phyloP scores from a whole-genome alignment of 2,329 filamentous ascomycete species.

The Nigrograna mackinnonii region DNA sequence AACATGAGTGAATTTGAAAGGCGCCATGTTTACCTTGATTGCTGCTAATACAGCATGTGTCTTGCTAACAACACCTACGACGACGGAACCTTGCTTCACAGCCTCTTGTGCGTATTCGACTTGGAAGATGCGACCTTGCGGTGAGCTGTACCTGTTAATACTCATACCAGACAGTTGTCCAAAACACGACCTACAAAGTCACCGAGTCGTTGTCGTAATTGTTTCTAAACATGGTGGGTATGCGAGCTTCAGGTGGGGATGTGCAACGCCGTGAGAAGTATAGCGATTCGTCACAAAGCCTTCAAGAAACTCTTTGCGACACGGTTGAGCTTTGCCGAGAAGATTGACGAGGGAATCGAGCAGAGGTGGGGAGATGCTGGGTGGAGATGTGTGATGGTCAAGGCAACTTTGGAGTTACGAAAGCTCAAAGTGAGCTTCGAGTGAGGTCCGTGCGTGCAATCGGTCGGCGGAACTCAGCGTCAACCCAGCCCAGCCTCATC shows the following conservation, averaged over 20 bases:
- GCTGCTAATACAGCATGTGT: constrained; percentile 95
- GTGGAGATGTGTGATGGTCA: no score
- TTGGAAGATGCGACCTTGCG: constrained; percentile 98
- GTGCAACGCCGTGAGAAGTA: constrained; percentile 16
- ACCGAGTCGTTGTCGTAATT: constrained; percentile 99
- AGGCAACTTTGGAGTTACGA: no score
- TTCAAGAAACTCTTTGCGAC: no score
- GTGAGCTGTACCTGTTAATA: constrained; percentile 68
- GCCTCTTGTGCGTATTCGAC: constrained; percentile 99
- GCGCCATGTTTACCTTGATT: constrained; percentile 73
- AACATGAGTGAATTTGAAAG: constrained; percentile 8
- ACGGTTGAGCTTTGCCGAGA: no score
- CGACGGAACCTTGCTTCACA: constrained; percentile 98
- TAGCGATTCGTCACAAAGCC: no score
- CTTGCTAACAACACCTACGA: constrained; percentile 96
- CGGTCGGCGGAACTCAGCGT: no score
- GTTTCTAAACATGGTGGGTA: constrained; percentile 89
- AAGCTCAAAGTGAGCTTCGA: no score
- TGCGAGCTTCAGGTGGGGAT: constrained; percentile 7
- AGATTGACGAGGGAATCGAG: no score
- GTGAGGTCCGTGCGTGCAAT: no score
- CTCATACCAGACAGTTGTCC: not conserved
- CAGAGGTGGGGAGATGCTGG: no score
- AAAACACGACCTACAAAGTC: constrained; percentile 74
- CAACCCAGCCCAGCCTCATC: no score